Base-by-base conservation (phyloP, 2,329 filamentous ascomycete species). In the Neurospora sp. region DNA sequence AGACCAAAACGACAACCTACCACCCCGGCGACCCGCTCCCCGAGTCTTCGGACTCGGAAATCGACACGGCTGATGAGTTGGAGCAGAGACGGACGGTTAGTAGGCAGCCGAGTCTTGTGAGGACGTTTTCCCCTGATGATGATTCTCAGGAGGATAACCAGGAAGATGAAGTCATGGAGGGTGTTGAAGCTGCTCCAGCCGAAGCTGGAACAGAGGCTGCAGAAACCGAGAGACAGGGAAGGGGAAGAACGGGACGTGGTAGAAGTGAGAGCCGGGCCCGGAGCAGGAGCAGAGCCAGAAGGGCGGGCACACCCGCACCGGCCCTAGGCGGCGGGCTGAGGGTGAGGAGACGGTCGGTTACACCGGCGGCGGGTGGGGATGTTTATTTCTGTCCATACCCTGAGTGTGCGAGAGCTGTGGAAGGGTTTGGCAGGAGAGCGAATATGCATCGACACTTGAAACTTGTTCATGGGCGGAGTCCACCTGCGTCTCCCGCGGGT, bases 371-470 rank as follows among this genome's bases (percentile, higher is more conserved):
- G 28, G 46, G 46, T 28, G 73, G 8, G 67, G 71, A 10, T 11
- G 33, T 37, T 8, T 75, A 76, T 38, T 77, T 79, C 66, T 84
- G 83, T 71, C 77, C 79, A 0, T 75, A 82, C 37, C 67, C 71
- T 1, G 74, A 75, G 19, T 85, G 84, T 69, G 75, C 75, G 0
- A 75, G 81, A 38, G 75, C 78, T 3, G 67, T 74, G 1, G 72
- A 78, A 8, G 78, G 80, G 0, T 85, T 85, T 71, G 66, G 75
- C 74, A 74, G 78, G 75, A 70, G 77, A 4, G 10, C 66, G 19
- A 79, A 80, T 57, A 72, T 83, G 66, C 66, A 75, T 57, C 76
- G 83, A 67, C 86, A 88, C 72, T 70, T 86, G 67, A 79, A 77
- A 69, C 75, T 80, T 2, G 39, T 69, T n/a, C 67, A 69, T 41